Base-by-base conservation (phyloP, 2,329 filamentous ascomycete genomes). In the Achaetomium macrosporum region DNA sequence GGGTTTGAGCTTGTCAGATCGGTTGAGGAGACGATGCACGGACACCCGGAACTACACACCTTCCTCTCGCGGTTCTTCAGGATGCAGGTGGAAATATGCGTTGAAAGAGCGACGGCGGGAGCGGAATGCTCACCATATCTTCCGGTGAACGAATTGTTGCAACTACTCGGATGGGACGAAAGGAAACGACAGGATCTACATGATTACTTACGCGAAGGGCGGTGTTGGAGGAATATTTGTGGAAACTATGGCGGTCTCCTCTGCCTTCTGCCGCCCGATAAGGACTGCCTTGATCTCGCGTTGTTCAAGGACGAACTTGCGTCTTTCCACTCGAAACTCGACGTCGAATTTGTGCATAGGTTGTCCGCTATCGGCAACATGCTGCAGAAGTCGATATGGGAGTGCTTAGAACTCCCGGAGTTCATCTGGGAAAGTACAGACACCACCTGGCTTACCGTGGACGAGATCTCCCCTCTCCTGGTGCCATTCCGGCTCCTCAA, bases 141-240 rank as follows among this genome's bases (percentile, higher is more conserved):
- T n/a, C 35, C 19, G 20, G 56, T 50, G 41, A 42, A 56, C 37
- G 39, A 39, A 8, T 48, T 62, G 41, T 42, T 61, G 41, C 36
- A 41, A 3, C 45, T 51, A 16, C 55, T 63, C 7, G 50, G 43
- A 10, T 62, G 61, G 61, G 50, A 47, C 20, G 54, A 57, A 12
- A 33, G 47, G 4, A 20, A 54, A 13, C 54, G 54, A 37, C 16
- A 51, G 29, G 51, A 47, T 16, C 53, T 63, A 6, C 47, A 60
- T 31, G 59, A 61, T 31, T 58, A 54, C 43, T 33, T 63, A 16
- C 61, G 60, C 12, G 61, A 63, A 41, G 61, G 61, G 3, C 61
- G 58, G 31, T 62, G 60, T 48, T 63, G 61, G 61, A 55, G 42
- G 16, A 56, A 59, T 2, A 54, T 63, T n/a, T 62, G 59, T 37